Conservation (phyloP, 805 yeast genomes). For the Hanseniaspora taiwanica region DNA sequence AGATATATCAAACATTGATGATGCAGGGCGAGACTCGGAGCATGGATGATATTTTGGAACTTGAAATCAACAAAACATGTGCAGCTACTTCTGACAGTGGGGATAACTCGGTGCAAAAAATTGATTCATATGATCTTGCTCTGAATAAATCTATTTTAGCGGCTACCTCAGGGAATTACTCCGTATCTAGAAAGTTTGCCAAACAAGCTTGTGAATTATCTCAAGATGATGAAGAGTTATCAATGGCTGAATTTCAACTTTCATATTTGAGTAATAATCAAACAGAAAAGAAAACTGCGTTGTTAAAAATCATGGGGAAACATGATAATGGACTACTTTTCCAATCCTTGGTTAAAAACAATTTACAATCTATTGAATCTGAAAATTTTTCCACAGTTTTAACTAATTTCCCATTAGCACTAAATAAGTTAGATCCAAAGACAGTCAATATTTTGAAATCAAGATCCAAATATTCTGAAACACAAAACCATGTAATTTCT, state of each 20-base stretch:
- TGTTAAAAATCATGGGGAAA: slow-evolving; percentile 21
- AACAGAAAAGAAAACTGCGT: slow-evolving; percentile 25
- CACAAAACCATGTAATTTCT: not conserved
- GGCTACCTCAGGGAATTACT: slow-evolving; percentile 30
- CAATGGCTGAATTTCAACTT: slow-evolving; percentile 46
- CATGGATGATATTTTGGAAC: slow-evolving; percentile 32
- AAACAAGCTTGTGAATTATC: slow-evolving; percentile 32
- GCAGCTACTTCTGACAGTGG: not conserved
- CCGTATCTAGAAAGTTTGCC: slow-evolving; percentile 30
- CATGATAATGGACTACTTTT: slow-evolving; percentile 19
- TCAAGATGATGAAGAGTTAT: slow-evolving; percentile 22
- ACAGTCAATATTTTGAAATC: not conserved
- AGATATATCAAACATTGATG: slow-evolving; percentile 38
- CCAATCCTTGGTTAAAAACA: slow-evolving; percentile 21
- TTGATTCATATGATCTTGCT: slow-evolving; percentile 40
- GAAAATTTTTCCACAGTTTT: slow-evolving; percentile 19
- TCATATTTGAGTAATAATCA: slow-evolving; percentile 37
- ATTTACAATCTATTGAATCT: slow-evolving; percentile 14
- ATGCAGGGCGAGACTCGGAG: slow-evolving; percentile 17
- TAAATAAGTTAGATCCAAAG: slow-evolving; percentile 22
- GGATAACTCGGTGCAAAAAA: not conserved
- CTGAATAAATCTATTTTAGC: slow-evolving; percentile 53
- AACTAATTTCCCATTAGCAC: slow-evolving; percentile 18
- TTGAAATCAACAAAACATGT: slow-evolving; percentile 35
- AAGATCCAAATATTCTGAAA: not conserved